phyloP scores from a whole-genome alignment of 2,329 filamentous ascomycete genomes.

The Hypoxylon sp. region DNA sequence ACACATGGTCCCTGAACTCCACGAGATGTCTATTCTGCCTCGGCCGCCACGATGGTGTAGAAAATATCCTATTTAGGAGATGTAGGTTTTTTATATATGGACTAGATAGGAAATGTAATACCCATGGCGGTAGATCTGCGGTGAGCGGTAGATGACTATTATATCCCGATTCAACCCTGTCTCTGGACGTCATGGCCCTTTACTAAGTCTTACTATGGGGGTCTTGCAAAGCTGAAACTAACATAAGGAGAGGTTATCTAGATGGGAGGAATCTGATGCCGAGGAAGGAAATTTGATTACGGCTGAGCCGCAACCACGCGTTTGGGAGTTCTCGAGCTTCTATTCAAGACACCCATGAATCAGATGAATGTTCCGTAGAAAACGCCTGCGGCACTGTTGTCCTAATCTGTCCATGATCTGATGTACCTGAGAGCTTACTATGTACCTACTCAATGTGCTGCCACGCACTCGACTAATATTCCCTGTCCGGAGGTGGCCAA shows the following conservation, averaged over 20 bases:
- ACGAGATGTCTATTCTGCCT: conserved; percentile 24
- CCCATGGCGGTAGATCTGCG: background rate
- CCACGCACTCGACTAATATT: conserved; percentile 27
- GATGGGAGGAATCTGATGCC: conserved; percentile 8
- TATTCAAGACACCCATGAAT: conserved; percentile 10
- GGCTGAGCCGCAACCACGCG: conserved; percentile 38
- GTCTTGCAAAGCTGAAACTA: conserved; percentile 19
- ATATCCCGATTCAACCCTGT: background rate
- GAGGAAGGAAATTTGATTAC: background rate
- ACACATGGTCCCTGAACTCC: conserved; percentile 10
- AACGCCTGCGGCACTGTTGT: conserved; percentile 16
- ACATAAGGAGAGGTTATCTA: conserved; percentile 15
- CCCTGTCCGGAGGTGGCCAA: conserved; percentile 14
- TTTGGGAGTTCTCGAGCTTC: conserved; percentile 1
- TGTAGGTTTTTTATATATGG: background rate
- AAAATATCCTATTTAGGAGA: conserved; percentile 1
- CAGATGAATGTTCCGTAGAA: conserved; percentile 22
- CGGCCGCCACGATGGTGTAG: conserved; percentile 9
- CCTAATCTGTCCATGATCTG: conserved; percentile 30
- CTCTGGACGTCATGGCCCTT: background rate
- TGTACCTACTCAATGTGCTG: conserved; percentile 9
- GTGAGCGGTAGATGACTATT: background rate
- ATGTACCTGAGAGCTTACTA: conserved; percentile 37
- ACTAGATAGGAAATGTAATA: background rate
- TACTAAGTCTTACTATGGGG: conserved; percentile 1